Conservation (phyloP, 495 filamentous ascomycete species). For the Evernia prunastri region DNA sequence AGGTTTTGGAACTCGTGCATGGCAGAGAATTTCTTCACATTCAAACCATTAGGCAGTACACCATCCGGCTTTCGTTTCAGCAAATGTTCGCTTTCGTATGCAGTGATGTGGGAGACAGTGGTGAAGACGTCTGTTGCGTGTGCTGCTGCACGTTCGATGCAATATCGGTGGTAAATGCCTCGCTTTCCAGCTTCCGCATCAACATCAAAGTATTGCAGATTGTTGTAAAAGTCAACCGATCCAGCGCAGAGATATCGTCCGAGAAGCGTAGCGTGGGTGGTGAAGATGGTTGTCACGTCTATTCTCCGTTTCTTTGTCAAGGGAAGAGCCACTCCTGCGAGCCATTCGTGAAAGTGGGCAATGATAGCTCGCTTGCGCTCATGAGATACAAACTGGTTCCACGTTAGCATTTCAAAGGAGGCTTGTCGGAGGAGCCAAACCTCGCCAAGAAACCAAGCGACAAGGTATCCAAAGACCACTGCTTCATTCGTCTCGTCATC, state of each 20-base stretch:
- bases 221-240: conserved; percentile 98
- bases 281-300: conserved; percentile 97
- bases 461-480: conserved; percentile 93
- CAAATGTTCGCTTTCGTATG: conserved; percentile 94
- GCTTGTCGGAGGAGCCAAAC: conserved; percentile 41
- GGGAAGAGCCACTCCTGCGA: conserved; percentile 92
- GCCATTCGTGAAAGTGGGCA: conserved; percentile 98
- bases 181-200: conserved; percentile 96
- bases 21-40: conserved; percentile 97
- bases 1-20: conserved; percentile 99
- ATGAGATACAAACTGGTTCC: conserved; percentile 77
- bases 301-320: conserved; percentile 88
- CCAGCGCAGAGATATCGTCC: conserved; percentile 95
- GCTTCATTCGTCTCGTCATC: conserved; percentile 97
- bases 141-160: conserved; percentile 88
- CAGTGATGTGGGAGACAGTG: conserved; percentile 96
- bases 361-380: conserved; percentile 86
- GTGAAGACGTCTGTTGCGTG: conserved; percentile 95
- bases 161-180: conserved; percentile 97
- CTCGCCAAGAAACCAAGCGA: conserved; percentile 98
- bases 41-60: conserved; percentile 91
- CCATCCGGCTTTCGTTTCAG: conserved; percentile 97
- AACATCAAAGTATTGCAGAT: conserved; percentile 93
- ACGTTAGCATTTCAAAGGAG: conserved; percentile 9
- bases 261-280: conserved; percentile 90